These are phyloP conservation scores for Grigorovia transvaalensis DNA, from an alignment of 805 yeast genomes.

Conservation along the genomic window DNA sequence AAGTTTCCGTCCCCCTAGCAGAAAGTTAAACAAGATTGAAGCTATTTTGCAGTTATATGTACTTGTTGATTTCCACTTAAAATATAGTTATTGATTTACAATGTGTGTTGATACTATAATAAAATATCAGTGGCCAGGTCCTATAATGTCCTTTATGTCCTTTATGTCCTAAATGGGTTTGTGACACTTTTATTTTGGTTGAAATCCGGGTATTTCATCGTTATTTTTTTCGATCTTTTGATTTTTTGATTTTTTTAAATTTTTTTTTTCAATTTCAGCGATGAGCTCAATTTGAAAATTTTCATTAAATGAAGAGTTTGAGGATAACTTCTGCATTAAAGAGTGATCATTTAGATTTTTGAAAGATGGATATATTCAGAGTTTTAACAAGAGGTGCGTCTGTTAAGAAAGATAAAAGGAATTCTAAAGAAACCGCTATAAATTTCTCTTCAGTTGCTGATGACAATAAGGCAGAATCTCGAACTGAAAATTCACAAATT, in stretches of 20 bases:
- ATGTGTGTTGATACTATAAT: no score
- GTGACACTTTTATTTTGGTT: neutral
- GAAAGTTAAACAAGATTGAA: neutral
- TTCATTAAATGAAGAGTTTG: neutral
- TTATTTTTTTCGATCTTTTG: neutral
- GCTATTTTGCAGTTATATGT: neutral
- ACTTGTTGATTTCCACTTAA: neutral
- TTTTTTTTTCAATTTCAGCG: neutral
- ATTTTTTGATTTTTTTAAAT: no score
- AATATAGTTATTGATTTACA: neutral
- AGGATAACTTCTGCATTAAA: neutral
- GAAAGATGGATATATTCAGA: slow-evolving; percentile 74
- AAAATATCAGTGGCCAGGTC: no score
- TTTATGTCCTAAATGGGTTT: no score
- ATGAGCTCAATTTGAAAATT: slow-evolving; percentile 4
- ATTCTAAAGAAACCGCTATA: slow-evolving; percentile 17
- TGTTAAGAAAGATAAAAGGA: slow-evolving; percentile 42
- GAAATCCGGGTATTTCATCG: neutral
- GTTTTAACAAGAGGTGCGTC: slow-evolving; percentile 80
- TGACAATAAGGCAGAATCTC: slow-evolving; percentile 14
- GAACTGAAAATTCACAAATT: slow-evolving; percentile 37
- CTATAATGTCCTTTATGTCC: no score
- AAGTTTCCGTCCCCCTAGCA: neutral
- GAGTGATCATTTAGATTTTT: neutral
- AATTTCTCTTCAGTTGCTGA: slow-evolving; percentile 8